Evolutionary conservation across 495 filamentous ascomycete genomes (phyloP), one percentile per base, ranked within the genome.

Genomic region (Margaritispora aquatica): DNA sequence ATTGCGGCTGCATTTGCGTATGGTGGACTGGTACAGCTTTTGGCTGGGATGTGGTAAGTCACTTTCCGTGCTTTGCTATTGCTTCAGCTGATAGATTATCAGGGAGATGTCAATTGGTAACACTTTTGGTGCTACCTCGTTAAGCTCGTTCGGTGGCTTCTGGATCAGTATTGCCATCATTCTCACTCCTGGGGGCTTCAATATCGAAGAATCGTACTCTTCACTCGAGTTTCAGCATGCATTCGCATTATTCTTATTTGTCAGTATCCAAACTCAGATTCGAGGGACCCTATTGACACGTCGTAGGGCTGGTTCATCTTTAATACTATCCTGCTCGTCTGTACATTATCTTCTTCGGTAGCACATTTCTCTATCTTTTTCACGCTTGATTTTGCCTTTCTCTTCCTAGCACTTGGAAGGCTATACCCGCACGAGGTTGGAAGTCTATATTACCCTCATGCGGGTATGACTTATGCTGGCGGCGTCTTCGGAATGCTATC

Each of bases 81-180:
- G 13, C 29, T 34, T 17, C 20, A 82, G 20, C 23, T 47, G 23
- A 46, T 15, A 19, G 20, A 22, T 4, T 24, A 11, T 24, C 63
- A 96, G 91, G 93, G 93, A 96, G 82, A 95, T 96, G 90, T 92
- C 92, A 59, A 84, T 94, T 17, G 93, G 92, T 60, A 96, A 95
- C 82, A 96, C 93, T 41, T 97, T 97, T 61, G 92, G 90, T 85
- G 93, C 92, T 57, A 97, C 92, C 53, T 93, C 94, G 36, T 81
- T 97, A 62, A 93, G 91, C 7, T 96, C 93, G 2, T 97, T 93
- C 72, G 93, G 93, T 64, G 93, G 93, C 62, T 97, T 97, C 84
- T 97, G 93, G 93, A 79, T 97, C 65, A 79, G 89, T 23, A 92
- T 88, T 67, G 93, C 81, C 65, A 90, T 97, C 75, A 81, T 95